Evolutionary conservation across 495 filamentous ascomycete species (phyloP).

Genomic region (Penicillium waksmanii): DNA sequence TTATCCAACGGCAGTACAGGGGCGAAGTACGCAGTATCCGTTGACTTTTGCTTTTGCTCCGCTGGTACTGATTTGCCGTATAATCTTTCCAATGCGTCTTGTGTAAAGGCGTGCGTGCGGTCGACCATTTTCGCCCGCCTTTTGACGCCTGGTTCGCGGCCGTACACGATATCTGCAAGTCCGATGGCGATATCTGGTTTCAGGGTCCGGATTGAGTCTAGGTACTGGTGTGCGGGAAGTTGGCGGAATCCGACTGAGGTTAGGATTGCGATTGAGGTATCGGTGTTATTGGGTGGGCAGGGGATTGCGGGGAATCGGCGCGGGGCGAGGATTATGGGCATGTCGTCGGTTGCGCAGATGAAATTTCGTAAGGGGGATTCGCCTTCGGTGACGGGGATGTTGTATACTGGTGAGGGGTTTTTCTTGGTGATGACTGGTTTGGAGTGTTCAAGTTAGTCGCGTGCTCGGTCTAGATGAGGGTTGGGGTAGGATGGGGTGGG

Average conservation of each 20-base stretch:
- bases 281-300: constrained; percentile 73
- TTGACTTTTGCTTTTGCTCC: constrained; percentile 30
- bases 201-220: constrained; percentile 60
- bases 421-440: constrained; percentile 74
- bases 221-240: constrained; percentile 69
- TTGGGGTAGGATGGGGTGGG: constrained; percentile 2
- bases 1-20: constrained; percentile 78
- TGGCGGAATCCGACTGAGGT: constrained; percentile 82
- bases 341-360: constrained; percentile 58
- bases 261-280: constrained; percentile 71
- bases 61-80: constrained; percentile 43
- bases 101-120: constrained; percentile 74
- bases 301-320: constrained; percentile 76
- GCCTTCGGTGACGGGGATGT: constrained; percentile 39
- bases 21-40: constrained; percentile 65
- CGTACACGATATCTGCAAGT: constrained; percentile 73
- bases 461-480: not conserved
- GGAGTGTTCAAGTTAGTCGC: not conserved
- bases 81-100: constrained; percentile 54
- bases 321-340: constrained; percentile 74
- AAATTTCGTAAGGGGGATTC: constrained; percentile 71
- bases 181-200: constrained; percentile 81
- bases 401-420: constrained; percentile 53
- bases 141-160: constrained; percentile 63
- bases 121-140: constrained; percentile 82